Conservation (phyloP, 2,329 filamentous ascomycete species). For the Beauveria pseudobassiana region DNA sequence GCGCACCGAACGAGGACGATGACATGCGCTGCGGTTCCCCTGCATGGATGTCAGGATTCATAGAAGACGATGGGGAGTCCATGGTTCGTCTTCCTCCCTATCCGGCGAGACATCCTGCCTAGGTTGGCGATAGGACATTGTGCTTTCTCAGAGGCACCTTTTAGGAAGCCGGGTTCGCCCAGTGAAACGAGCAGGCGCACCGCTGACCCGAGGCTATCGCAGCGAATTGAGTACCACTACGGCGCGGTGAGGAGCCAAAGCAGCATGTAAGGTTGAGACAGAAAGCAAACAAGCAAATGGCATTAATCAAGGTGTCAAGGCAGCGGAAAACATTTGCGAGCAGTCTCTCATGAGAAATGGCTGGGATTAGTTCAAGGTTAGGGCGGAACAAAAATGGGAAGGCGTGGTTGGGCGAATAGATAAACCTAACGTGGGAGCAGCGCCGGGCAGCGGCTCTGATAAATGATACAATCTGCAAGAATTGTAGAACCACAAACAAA, state of each 20-base stretch:
- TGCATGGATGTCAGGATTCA: background rate
- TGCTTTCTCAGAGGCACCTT: background rate
- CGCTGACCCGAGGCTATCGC: background rate
- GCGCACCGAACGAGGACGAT: background rate
- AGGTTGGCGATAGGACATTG: background rate
- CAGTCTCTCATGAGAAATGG: background rate
- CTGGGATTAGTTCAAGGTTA: background rate
- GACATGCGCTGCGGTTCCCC: background rate
- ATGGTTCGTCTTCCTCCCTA: background rate
- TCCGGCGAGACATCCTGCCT: background rate
- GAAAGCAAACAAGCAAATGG: background rate
- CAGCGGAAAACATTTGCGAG: background rate
- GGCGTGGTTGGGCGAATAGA: background rate
- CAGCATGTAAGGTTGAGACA: background rate
- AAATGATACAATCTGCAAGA: background rate
- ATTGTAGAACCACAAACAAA: too few species aligned
- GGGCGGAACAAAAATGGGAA: background rate
- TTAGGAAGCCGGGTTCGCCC: too few species aligned
- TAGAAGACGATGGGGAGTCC: background rate
- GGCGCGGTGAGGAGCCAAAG: background rate
- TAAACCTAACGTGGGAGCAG: background rate
- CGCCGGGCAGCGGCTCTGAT: background rate
- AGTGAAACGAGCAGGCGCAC: background rate
- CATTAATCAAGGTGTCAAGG: background rate
- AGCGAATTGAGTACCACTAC: background rate